These are phyloP conservation scores for Ogataea pignaliae DNA, from an alignment of 805 yeast species.

Conservation along the genomic window DNA sequence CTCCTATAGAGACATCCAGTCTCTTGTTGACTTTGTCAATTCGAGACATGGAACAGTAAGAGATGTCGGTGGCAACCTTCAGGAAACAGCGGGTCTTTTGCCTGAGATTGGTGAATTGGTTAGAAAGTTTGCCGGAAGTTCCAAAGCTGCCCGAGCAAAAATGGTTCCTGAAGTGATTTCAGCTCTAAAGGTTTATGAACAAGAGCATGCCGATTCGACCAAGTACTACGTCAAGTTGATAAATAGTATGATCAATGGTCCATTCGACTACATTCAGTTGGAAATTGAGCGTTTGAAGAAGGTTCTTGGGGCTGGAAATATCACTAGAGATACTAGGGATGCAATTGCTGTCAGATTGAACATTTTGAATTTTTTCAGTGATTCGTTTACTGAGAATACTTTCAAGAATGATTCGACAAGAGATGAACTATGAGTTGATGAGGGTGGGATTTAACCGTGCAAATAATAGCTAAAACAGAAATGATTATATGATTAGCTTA, in stretches of 20 bases:
- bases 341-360: conserved; percentile 48
- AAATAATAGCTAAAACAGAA: too few species aligned
- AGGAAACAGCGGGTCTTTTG: conserved; percentile 37
- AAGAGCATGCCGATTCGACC: conserved; percentile 21
- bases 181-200: conserved; percentile 31
- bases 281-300: conserved; percentile 45
- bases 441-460: too few species aligned
- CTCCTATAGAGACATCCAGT: conserved; percentile 42
- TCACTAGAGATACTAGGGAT: conserved; percentile 43
- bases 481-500: not conserved
- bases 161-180: conserved; percentile 32
- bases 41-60: conserved; percentile 37
- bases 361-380: conserved; percentile 35
- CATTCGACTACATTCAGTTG: conserved; percentile 35
- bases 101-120: conserved; percentile 29
- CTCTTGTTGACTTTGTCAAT: conserved; percentile 48
- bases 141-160: conserved; percentile 22
- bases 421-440: conserved; percentile 9
- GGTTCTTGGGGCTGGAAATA: conserved; percentile 33
- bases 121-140: conserved; percentile 27
- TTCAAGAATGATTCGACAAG: conserved; percentile 6
- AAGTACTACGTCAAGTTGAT: conserved; percentile 48
- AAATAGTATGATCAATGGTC: conserved; percentile 41
- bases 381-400: conserved; percentile 14
- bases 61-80: conserved; percentile 36